Evolutionary conservation across 495 filamentous ascomycete species (phyloP), one percentile per base, ranked within the genome.

Genomic region (Penicillium manginii): DNA sequence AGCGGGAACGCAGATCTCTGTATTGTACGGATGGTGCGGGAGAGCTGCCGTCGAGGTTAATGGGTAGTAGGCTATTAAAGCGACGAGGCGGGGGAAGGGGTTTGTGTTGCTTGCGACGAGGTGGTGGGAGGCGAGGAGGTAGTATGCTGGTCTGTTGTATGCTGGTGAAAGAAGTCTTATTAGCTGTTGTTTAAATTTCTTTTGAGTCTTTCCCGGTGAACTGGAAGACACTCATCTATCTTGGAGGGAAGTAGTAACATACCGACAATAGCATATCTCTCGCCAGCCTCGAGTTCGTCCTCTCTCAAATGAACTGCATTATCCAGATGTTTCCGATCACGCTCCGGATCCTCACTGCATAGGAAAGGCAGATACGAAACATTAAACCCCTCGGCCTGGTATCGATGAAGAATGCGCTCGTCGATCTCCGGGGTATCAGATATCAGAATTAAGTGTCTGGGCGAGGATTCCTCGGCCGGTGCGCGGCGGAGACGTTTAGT

Each of bases 321-420:
- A 17, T 80, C 75, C 39, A 76, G 52, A 1, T 68, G 54, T 42
- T 67, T 72, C 5, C 70, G 63, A 29, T 74, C 72, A 18, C 63
- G 60, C 15, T 74, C 72, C 7, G 49, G 33, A 48, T 84, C 79
- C 1, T 73, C 81, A 23, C 74, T 77, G 7, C 66, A 63, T 3
- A 72, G 72, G 60, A 88, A 80, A 0, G 83, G 79, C 0, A 91
- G 33, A 60, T 89, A 89, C 8, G 73, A 73, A 32, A 87, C 85
- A 14, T 81, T 59, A 64, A 89, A 90, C 2, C 86, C 88, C 64
- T 91, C 88, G 15, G 79, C 81, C 18, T 75, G 75, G 78, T 87
- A 88, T 19, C 83, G 76, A 14, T 76, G 73, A 4, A 86, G 55
- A 5, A 83, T 80, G 8, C 77, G 59, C 6, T 74, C 50, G 62